Evolutionary conservation across 306 rosid genomes (phyloP).

Genomic region (Vigna nakashimae): DNA sequence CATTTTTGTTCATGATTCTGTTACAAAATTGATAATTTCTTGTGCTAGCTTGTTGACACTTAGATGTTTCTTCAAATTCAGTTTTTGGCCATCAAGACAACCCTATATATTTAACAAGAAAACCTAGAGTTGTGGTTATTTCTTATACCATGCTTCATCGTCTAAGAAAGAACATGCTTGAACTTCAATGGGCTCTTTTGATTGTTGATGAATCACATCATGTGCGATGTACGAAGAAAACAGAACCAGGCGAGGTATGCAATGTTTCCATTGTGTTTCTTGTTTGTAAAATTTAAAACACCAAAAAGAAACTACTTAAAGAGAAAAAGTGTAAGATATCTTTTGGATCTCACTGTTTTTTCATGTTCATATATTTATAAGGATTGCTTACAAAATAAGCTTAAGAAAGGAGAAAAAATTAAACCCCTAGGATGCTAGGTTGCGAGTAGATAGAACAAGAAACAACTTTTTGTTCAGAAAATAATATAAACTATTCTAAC

Average conservation of each 20-base stretch:
- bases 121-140: slow-evolving; percentile 87
- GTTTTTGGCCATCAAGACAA: slow-evolving; percentile 93
- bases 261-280: slow-evolving; percentile 31
- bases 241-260: slow-evolving; percentile 88
- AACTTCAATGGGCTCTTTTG: slow-evolving; percentile 79
- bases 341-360: too few species aligned
- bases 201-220: slow-evolving; percentile 98
- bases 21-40: slow-evolving; percentile 14
- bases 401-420: too few species aligned
- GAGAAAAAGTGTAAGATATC: too few species aligned
- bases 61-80: slow-evolving; percentile 50
- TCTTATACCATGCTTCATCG: slow-evolving; percentile 95
- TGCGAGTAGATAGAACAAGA: neutral
- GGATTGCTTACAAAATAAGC: too few species aligned
- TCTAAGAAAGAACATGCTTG: slow-evolving; percentile 82
- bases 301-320: neutral
- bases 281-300: slow-evolving; percentile 33
- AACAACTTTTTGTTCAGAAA: too few species aligned
- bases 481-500: too few species aligned
- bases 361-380: too few species aligned
- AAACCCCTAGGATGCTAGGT: neutral
- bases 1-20: slow-evolving; percentile 27
- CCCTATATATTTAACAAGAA: slow-evolving; percentile 70
- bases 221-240: slow-evolving; percentile 80
- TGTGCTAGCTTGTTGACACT: slow-evolving; percentile 28